Evolutionary conservation across 768 basidiomycete species (phyloP).

Genomic region (Podaxis sp.): DNA sequence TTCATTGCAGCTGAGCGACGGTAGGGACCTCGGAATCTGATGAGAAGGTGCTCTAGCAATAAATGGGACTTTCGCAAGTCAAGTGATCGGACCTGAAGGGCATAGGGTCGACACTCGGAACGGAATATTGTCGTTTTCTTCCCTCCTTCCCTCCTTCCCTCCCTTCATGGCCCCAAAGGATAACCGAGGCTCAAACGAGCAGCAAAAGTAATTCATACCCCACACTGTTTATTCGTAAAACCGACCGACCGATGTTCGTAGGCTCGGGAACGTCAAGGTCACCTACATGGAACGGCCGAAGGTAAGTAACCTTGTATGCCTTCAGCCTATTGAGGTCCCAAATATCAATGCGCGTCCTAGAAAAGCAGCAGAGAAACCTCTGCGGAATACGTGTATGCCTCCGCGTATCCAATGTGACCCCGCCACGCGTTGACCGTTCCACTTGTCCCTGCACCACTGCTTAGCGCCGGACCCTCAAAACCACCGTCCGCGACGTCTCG

Average conservation of each 20-base stretch:
- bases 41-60: neutral
- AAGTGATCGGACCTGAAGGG: conserved; percentile 9
- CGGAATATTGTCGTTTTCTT: neutral
- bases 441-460: neutral
- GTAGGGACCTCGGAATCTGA: neutral
- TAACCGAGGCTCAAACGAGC: neutral
- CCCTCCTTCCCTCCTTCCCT: neutral
- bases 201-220: neutral
- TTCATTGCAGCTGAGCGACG: too few relatives aligned
- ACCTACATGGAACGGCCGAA: conserved; percentile 1
- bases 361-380: neutral
- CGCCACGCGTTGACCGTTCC: conserved; percentile 1
- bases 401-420: neutral
- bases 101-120: neutral
- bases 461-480: conserved; percentile 6
- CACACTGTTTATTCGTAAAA: neutral
- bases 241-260: neutral
- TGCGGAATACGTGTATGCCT: conserved; percentile 7
- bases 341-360: neutral
- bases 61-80: neutral
- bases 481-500: neutral
- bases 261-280: conserved; percentile 2
- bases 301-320: neutral
- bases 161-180: conserved; percentile 10
- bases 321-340: neutral